These are phyloP conservation scores for Pyrus betulifolia DNA, from an alignment of 306 rosid species.

Conservation along the genomic window DNA sequence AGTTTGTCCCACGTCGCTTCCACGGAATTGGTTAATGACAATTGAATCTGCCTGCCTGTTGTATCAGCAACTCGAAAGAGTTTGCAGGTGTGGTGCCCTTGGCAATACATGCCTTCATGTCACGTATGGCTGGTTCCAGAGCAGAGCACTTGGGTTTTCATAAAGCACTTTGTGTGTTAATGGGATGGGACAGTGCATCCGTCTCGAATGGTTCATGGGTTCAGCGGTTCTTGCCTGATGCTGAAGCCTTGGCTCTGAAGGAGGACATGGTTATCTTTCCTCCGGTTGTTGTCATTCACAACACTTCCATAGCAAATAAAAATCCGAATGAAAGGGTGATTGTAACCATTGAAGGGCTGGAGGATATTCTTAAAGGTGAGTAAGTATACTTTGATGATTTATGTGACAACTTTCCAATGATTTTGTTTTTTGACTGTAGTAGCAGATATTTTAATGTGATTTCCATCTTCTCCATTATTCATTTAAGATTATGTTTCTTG, in stretches of 20 bases:
- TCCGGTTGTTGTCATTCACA: slow-evolving; percentile 37
- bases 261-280: slow-evolving; percentile 44
- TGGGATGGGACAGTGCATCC: slow-evolving; percentile 35
- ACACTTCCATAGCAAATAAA: slow-evolving; percentile 16
- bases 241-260: slow-evolving; percentile 24
- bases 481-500: background rate
- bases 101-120: slow-evolving; percentile 20
- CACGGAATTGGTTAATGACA: background rate
- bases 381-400: background rate
- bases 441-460: background rate
- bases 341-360: slow-evolving; percentile 21
- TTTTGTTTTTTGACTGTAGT: background rate
- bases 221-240: slow-evolving; percentile 18
- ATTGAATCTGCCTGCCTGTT: slow-evolving; percentile 2
- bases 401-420: no score
- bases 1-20: background rate
- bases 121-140: slow-evolving; percentile 16
- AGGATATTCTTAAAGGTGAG: slow-evolving; percentile 23
- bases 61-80: slow-evolving; percentile 24
- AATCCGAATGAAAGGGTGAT: slow-evolving; percentile 10
- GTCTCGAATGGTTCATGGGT: slow-evolving; percentile 22
- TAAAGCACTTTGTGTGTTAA: slow-evolving; percentile 36
- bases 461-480: background rate
- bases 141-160: slow-evolving; percentile 47
- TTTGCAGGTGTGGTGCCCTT: slow-evolving; percentile 16